Evolutionary conservation across 2,329 filamentous ascomycete species (phyloP).

Genomic region (Cladosporium halotolerans): DNA sequence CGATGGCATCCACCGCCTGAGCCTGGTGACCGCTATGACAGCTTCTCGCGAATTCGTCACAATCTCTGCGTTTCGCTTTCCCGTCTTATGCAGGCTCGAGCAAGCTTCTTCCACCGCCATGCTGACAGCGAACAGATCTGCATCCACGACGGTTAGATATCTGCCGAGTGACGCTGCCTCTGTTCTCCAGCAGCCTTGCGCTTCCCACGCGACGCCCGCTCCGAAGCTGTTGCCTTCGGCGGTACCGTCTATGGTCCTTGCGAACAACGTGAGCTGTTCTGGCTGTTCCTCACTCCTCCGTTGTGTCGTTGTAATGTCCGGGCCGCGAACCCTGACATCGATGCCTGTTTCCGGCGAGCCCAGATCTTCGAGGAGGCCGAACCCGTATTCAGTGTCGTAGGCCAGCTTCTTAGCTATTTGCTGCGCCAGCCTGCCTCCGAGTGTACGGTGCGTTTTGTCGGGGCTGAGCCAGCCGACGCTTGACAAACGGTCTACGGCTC

Average conservation of each 20-base stretch:
- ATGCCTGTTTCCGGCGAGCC: background rate
- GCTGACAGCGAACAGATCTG: slow-evolving; percentile 1
- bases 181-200: background rate
- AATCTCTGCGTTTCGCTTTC: slow-evolving; percentile 1
- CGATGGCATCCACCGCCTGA: background rate
- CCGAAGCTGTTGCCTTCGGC: background rate
- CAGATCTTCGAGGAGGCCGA: background rate
- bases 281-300: background rate
- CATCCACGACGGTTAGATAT: slow-evolving; percentile 3
- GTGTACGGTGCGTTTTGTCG: background rate
- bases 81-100: background rate
- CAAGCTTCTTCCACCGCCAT: background rate
- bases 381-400: slow-evolving; percentile 4
- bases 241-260: background rate
- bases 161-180: background rate
- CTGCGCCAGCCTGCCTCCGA: slow-evolving; percentile 1
- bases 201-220: slow-evolving; percentile 2
- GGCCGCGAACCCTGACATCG: background rate
- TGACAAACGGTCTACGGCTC: background rate
- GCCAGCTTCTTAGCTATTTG: background rate
- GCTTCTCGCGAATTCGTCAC: slow-evolving; percentile 1
- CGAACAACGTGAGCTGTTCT: background rate
- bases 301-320: background rate
- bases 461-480: slow-evolving; percentile 1
- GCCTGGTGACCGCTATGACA: background rate